Percentiles rank a stretch among this genome's conserved stretches.
Conservation (phyloP, 345 rosid species). For the Eutrema yunnanense region DNA sequence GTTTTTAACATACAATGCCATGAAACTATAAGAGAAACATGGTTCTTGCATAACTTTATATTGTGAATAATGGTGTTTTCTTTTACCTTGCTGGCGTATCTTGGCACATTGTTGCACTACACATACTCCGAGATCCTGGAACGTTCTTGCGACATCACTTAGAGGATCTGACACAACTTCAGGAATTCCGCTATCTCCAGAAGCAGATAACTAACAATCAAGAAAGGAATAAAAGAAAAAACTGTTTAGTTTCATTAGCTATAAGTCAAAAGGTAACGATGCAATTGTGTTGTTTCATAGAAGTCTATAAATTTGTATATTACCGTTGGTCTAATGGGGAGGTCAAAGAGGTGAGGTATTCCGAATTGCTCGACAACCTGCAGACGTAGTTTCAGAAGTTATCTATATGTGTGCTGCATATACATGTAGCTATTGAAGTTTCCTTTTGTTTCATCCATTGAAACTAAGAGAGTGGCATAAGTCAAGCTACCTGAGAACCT, state of each 20-base stretch:
- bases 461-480: not conserved
- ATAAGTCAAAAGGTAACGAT: not conserved
- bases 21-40: not conserved
- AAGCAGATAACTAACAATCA: conserved; percentile 70
- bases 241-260: not conserved
- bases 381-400: conserved; percentile 12
- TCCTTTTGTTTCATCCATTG: not conserved
- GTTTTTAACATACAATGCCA: conserved; percentile 6
- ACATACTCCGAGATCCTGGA: conserved; percentile 86
- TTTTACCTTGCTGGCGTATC: conserved; percentile 91
- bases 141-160: conserved; percentile 77
- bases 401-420: not conserved
- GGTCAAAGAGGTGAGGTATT: conserved; percentile 95
- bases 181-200: conserved; percentile 90
- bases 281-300: not conserved
- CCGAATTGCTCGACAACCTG: conserved; percentile 98
- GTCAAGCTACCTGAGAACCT: conserved; percentile 65
- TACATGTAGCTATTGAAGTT: not conserved
- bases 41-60: not conserved
- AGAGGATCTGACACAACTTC: conserved; percentile 89
- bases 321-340: conserved; percentile 86
- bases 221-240: not conserved
- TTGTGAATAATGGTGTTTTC: not conserved
- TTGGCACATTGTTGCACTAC: conserved; percentile 95
- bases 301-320: not conserved